phyloP scores from a whole-genome alignment of 179 eudicot species.

The Amaranthus tricolor region DNA sequence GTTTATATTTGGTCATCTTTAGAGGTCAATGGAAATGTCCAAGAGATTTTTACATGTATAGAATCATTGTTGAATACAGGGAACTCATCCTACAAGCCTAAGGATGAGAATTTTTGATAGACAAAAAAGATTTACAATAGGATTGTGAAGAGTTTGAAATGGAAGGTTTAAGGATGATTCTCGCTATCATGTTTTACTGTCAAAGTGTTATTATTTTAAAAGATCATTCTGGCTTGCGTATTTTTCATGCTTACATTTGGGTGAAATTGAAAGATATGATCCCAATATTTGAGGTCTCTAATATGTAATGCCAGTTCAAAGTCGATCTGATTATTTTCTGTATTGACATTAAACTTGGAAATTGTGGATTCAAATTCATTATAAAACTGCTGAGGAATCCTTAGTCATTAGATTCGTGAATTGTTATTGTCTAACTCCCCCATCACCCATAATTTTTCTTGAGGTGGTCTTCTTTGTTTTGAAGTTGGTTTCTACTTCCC shows the following conservation, averaged over 20 bases:
- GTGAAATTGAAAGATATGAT: slow-evolving; percentile 6
- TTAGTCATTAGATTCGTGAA: background rate
- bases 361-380: background rate
- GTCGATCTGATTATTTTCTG: background rate
- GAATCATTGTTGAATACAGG: background rate
- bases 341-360: background rate
- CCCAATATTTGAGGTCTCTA: background rate
- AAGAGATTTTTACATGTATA: slow-evolving; percentile 6
- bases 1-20: background rate
- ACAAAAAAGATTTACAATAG: background rate
- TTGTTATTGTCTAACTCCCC: background rate
- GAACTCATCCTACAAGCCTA: background rate
- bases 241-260: background rate
- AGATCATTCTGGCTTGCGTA: background rate
- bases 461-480: background rate
- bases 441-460: background rate
- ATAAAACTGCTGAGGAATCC: background rate
- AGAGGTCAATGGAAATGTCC: background rate
- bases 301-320: background rate
- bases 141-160: background rate
- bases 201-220: background rate
- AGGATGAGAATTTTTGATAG: background rate
- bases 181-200: background rate
- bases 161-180: background rate
- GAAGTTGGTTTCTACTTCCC: background rate